Evolutionary conservation across 306 rosid species (phyloP).

Genomic region (Vigna radiata): DNA sequence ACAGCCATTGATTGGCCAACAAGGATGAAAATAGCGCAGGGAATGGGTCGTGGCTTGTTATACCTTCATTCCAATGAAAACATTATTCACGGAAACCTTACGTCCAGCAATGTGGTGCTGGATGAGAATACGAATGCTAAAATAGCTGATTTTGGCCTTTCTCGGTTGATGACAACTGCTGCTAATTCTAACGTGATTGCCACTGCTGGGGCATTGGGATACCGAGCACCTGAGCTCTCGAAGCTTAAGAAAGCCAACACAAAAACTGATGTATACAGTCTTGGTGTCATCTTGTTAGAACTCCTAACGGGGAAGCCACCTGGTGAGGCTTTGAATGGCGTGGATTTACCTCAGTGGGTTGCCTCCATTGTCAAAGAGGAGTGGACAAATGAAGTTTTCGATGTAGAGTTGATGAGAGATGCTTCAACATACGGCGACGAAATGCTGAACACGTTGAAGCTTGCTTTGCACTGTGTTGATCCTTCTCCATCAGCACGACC

Average conservation of each 20-base stretch:
- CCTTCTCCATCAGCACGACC: conserved; percentile 95
- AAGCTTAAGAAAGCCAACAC: conserved; percentile 84
- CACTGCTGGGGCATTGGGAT: conserved; percentile 85
- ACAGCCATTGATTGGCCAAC: conserved; percentile 79
- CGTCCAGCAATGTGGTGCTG: conserved; percentile 77
- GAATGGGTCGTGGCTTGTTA: conserved; percentile 71
- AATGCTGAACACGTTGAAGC: conserved; percentile 77
- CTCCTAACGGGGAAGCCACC: conserved; percentile 94
- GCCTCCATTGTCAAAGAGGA: conserved; percentile 97
- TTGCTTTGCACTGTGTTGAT: conserved; percentile 97
- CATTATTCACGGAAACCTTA: conserved; percentile 84
- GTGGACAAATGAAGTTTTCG: conserved; percentile 97
- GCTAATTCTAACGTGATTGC: conserved; percentile 88
- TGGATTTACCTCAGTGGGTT: conserved; percentile 97
- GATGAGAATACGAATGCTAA: conserved; percentile 65
- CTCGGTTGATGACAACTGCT: conserved; percentile 84
- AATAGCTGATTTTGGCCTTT: conserved; percentile 84
- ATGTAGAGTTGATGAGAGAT: conserved; percentile 87
- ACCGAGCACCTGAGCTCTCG: conserved; percentile 87
- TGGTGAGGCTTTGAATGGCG: conserved; percentile 81
- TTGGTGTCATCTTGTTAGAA: conserved; percentile 93
- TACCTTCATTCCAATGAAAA: conserved; percentile 78
- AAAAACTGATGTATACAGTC: conserved; percentile 89
- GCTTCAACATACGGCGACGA: conserved; percentile 78
- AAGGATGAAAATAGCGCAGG: conserved; percentile 81